Evolutionary conservation across 371 early-diverging fungal species (phyloP).

Genomic region (Dichotomocladium elegans): DNA sequence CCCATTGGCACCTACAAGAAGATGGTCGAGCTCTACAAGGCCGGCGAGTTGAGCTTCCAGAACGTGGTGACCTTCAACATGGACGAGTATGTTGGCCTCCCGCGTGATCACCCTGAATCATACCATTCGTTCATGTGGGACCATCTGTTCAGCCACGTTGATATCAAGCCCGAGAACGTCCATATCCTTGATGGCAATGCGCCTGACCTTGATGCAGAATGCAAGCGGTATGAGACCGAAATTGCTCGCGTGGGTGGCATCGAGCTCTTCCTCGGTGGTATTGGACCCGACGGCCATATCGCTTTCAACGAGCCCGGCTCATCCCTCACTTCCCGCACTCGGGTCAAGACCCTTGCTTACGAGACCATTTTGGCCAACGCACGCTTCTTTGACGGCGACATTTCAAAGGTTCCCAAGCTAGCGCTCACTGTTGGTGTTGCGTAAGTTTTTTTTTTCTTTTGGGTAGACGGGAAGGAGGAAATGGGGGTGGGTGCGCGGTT

Average conservation of each 20-base stretch:
- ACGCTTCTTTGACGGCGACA: constrained; percentile 84
- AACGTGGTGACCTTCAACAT: constrained; percentile 72
- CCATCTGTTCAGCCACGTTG: constrained; percentile 79
- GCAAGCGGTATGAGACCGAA: constrained; percentile 73
- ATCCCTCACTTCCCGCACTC: constrained; percentile 77
- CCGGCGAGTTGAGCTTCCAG: constrained; percentile 59
- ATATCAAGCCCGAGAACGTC: constrained; percentile 77
- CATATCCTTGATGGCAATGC: constrained; percentile 86
- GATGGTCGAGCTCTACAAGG: constrained; percentile 57
- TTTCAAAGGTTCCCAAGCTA: constrained; percentile 84
- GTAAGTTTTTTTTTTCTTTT: too few relatives aligned
- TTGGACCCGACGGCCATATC: constrained; percentile 90
- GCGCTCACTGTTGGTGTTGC: constrained; percentile 87
- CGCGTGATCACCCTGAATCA: constrained; percentile 74
- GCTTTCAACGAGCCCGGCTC: constrained; percentile 94
- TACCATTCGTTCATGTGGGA: constrained; percentile 90
- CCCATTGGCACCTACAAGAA: constrained; percentile 72
- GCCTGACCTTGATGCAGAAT: constrained; percentile 75
- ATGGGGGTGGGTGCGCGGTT: too few relatives aligned
- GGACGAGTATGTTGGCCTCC: constrained; percentile 64
- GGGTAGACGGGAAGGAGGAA: too few relatives aligned
- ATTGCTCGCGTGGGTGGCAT: constrained; percentile 79
- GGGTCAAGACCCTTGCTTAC: constrained; percentile 88
- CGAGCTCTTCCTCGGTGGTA: constrained; percentile 79
- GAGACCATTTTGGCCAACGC: constrained; percentile 89